These are phyloP conservation scores for Mycena metata DNA, from an alignment of 768 basidiomycete species.

Conservation along the genomic window DNA sequence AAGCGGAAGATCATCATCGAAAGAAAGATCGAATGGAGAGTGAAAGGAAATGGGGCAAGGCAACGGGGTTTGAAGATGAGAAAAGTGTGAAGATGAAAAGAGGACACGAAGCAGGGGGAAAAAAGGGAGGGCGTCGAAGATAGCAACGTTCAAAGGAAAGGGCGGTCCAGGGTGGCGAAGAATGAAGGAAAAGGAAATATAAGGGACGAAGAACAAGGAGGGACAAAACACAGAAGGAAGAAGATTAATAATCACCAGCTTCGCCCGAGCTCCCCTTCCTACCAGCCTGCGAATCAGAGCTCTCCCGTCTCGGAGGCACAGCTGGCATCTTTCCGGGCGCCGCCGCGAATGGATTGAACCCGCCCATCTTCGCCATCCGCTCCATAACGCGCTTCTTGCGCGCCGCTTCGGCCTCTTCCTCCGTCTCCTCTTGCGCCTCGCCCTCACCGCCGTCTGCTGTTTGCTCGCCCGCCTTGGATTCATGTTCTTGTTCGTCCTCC, in stretches of 20 bases:
- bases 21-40: no score
- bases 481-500: not conserved
- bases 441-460: not conserved
- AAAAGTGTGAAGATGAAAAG: no score
- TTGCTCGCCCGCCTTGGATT: not conserved
- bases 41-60: no score
- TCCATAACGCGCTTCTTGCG: conserved; percentile 72
- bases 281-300: conserved; percentile 25
- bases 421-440: not conserved
- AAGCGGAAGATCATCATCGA: no score
- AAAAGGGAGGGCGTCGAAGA: not conserved
- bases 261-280: conserved; percentile 24
- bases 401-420: conserved; percentile 58
- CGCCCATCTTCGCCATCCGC: conserved; percentile 64
- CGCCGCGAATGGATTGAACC: conserved; percentile 66
- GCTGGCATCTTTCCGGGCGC: conserved; percentile 44
- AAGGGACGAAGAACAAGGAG: not conserved
- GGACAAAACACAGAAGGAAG: conserved; percentile 40
- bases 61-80: no score
- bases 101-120: no score
- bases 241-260: conserved; percentile 58
- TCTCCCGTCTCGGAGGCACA: conserved; percentile 30
- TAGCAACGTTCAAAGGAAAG: not conserved
- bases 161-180: not conserved
- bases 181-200: not conserved